Evolutionary conservation across 225 moss, liverwort and hornwort species (phyloP).

Genomic region (Rhytidiadelphus loreus): DNA sequence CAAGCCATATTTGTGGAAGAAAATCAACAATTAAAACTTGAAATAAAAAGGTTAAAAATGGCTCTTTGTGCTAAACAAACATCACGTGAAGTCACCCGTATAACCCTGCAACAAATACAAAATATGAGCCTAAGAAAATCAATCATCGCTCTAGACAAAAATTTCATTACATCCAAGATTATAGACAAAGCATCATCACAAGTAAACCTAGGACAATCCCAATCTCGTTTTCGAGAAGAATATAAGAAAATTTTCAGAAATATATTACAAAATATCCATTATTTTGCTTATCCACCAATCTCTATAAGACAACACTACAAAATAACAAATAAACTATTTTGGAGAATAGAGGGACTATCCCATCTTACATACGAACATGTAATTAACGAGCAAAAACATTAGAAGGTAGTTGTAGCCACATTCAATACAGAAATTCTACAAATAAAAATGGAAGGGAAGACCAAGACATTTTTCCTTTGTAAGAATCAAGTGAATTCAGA

Average conservation of each 20-base stretch:
- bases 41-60: background rate
- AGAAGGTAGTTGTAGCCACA: no score
- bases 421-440: no score
- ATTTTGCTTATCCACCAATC: background rate
- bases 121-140: background rate
- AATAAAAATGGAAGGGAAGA: no score
- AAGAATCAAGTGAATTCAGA: no score
- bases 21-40: background rate
- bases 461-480: no score
- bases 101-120: background rate
- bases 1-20: background rate
- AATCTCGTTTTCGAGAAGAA: background rate
- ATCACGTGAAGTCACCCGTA: rapidly evolving
- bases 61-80: background rate
- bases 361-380: background rate
- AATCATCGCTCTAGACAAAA: background rate
- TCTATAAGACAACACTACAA: background rate
- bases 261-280: background rate
- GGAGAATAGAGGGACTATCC: background rate
- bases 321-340: background rate
- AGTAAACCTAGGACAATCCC: background rate
- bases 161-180: background rate
- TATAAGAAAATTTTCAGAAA: background rate
- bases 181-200: background rate
- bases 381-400: background rate